Conservation (phyloP, 2,329 filamentous ascomycete species). For the Pseudogymnoascus sp. region DNA sequence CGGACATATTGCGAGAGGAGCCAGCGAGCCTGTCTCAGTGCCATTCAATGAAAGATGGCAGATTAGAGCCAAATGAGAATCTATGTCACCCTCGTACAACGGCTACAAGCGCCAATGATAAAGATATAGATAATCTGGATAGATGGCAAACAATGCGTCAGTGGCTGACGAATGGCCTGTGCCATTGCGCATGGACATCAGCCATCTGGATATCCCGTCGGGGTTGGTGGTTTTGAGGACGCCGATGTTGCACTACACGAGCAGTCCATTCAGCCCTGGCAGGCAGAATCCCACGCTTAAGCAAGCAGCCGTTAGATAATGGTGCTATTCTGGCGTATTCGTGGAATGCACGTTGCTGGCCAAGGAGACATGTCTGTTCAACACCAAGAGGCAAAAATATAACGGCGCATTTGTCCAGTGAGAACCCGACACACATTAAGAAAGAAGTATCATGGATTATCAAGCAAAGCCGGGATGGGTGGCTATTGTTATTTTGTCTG, state of each 20-base stretch:
- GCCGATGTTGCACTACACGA: not conserved
- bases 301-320: not conserved
- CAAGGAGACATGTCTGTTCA: not conserved
- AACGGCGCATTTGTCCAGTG: not conserved
- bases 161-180: not conserved
- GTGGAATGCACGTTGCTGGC: slow-evolving; percentile 4
- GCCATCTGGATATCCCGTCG: not conserved
- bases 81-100: not conserved
- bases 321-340: not conserved
- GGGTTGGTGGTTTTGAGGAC: not conserved
- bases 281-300: not conserved
- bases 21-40: not conserved
- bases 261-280: not conserved
- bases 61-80: not conserved
- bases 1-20: not conserved
- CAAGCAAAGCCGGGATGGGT: not conserved
- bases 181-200: not conserved
- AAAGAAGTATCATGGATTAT: not conserved
- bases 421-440: not conserved
- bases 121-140: not conserved
- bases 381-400: not conserved
- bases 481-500: not conserved
- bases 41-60: not conserved
- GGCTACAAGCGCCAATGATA: not conserved
- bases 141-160: not conserved